Conservation (phyloP, 2,329 filamentous ascomycete species). For the Epicoccum nigrum region DNA sequence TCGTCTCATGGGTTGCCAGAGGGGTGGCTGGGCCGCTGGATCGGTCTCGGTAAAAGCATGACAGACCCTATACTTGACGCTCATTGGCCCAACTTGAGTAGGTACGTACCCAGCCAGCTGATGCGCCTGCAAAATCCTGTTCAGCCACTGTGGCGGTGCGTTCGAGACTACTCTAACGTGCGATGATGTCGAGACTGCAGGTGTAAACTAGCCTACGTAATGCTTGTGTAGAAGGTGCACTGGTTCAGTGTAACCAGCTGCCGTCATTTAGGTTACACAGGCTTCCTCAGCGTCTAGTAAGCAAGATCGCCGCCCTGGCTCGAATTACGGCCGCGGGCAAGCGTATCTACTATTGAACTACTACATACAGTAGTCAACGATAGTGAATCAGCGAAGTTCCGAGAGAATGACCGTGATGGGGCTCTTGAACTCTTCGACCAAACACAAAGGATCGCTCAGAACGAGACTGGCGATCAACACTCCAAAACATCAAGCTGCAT, state of each 20-base stretch:
- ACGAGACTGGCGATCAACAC: conserved; percentile 8
- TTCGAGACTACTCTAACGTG: conserved; percentile 2
- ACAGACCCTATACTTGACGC: too few relatives aligned
- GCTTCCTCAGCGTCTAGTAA: not conserved
- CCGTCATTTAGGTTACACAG: not conserved
- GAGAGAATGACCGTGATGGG: conserved; percentile 4
- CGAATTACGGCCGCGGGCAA: conserved; percentile 5
- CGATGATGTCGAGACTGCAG: not conserved
- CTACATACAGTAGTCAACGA: too few relatives aligned
- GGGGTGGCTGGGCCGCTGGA: conserved; percentile 11
- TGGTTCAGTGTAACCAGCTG: not conserved
- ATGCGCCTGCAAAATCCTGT: conserved; percentile 13
- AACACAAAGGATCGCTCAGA: not conserved
- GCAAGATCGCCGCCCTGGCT: not conserved
- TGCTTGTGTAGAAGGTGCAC: not conserved
- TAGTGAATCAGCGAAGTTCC: not conserved
- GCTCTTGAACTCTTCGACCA: not conserved
- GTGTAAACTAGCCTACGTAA: conserved; percentile 2
- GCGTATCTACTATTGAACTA: not conserved
- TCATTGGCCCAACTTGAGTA: too few relatives aligned
- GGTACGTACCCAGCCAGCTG: too few relatives aligned
- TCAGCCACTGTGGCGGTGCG: conserved; percentile 19
- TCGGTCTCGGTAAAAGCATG: conserved; percentile 7
- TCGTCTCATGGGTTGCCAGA: conserved; percentile 12
- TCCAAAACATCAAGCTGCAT: conserved; percentile 13